phyloP scores from a whole-genome alignment of 2,329 filamentous ascomycete genomes.

The Sporothrix schenckii region DNA sequence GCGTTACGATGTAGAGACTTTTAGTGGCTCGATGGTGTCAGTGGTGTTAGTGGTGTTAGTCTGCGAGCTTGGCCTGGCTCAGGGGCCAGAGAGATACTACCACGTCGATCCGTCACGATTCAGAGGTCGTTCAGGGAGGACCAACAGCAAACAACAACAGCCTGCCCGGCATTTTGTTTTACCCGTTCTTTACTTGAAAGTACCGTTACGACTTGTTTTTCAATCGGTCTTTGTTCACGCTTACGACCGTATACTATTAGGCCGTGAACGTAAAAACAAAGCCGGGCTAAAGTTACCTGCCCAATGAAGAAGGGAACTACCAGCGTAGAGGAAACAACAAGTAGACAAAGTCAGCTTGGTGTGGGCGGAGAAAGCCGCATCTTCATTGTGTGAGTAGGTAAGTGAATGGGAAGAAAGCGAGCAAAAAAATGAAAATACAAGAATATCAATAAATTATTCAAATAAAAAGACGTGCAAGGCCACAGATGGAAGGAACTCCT shows the following conservation, averaged over 20 bases:
- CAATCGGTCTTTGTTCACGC: background rate
- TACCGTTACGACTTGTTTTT: background rate
- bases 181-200: background rate
- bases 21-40: too few species aligned
- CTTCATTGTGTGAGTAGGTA: background rate
- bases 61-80: background rate
- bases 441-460: background rate
- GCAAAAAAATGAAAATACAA: background rate
- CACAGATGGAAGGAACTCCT: background rate
- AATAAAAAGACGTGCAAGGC: background rate
- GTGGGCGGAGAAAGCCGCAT: constrained; percentile 15
- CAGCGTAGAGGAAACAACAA: background rate
- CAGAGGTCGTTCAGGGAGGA: background rate
- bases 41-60: too few species aligned
- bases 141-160: background rate
- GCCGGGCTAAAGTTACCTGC: background rate
- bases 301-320: background rate
- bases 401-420: background rate
- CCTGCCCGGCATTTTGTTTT: constrained; percentile 1
- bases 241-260: background rate
- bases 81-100: background rate
- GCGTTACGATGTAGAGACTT: background rate
- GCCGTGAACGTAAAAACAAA: background rate
- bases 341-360: too few species aligned
- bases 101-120: constrained; percentile 6